Base-by-base conservation (phyloP, 192 early-diverging fungal species). In the Entomortierella lignicola region DNA sequence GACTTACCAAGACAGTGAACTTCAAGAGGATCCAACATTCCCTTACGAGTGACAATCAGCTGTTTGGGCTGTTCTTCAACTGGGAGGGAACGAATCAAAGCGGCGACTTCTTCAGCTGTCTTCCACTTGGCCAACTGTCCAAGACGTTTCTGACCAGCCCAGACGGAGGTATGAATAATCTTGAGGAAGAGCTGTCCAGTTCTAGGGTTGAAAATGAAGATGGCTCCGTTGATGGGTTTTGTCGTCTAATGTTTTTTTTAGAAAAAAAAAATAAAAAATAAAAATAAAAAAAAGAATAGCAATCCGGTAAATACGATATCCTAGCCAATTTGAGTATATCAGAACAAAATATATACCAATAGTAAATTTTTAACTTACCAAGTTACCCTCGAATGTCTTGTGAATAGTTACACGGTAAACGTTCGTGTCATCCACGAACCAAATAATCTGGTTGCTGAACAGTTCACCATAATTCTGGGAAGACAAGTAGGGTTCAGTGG, bases 101-200 rank as follows among this genome's bases (percentile, higher is more conserved):
- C 98, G 31, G 96, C 98, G 0, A 98, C 96, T 94, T 99, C 98
- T 92, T 99, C 98, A 13, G 98, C 98, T 4, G 98, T 98, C 90
- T 99, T 99, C 98, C 98, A 99, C 71, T 99, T 99, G 39, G 98
- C 98, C 69, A 99, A 84, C 86, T 99, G 98, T 63, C 98, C 98
- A 23, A 99, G 87, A 85, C 98, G 96, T 82, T 99, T 99, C 81
- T 99, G 98, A 27, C 97, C 97, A 18, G 97, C 97, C 97, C 97
- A 99, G 41, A 98, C 97, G 8, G 96, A 98, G 18, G 97, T 98
- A 81, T 99, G 98, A 86, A 99, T 99, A 80, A 99, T 97, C 87
- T 99, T 99, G 69, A 99, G 87, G 87, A 97, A 99, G 60, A 97
- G 86, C 84, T 99, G 98, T 42, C 98, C 98, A 20, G 98, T 99